Evolutionary conservation across 495 filamentous ascomycete species (phyloP).

Genomic region (Geoglossum glabrum): DNA sequence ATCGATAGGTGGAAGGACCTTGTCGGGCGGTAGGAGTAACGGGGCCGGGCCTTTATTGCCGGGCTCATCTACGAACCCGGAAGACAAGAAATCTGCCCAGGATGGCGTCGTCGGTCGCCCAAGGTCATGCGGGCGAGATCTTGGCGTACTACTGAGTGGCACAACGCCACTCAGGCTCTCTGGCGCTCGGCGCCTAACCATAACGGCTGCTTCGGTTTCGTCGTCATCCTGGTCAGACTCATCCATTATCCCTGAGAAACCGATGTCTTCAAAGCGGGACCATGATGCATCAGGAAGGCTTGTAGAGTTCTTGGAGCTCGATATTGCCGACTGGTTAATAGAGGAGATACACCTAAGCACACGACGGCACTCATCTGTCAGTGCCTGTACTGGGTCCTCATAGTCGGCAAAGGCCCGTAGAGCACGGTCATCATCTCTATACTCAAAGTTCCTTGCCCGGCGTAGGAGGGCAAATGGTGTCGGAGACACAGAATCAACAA

Average conservation of each 20-base stretch:
- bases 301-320: constrained; percentile 44
- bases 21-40: constrained; percentile 70
- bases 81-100: constrained; percentile 92
- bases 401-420: constrained; percentile 68
- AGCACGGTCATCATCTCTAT: constrained; percentile 67
- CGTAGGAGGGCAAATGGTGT: constrained; percentile 84
- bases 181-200: neutral
- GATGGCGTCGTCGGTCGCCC: constrained; percentile 87
- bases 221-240: constrained; percentile 49
- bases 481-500: constrained; percentile 85
- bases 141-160: constrained; percentile 37
- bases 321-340: constrained; percentile 59
- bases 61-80: constrained; percentile 66
- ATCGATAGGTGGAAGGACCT: constrained; percentile 69
- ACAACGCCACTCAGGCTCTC: constrained; percentile 5
- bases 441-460: constrained; percentile 86
- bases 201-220: constrained; percentile 15
- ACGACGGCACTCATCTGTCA: constrained; percentile 85
- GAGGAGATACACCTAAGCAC: constrained; percentile 78
- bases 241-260: constrained; percentile 62
- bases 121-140: constrained; percentile 39
- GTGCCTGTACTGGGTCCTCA: constrained; percentile 69
- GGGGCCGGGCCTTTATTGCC: constrained; percentile 31
- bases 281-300: constrained; percentile 70
- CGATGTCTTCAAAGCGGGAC: constrained; percentile 92